phyloP scores from a whole-genome alignment of 441 rosid genomes.

The Capsella rubella region DNA sequence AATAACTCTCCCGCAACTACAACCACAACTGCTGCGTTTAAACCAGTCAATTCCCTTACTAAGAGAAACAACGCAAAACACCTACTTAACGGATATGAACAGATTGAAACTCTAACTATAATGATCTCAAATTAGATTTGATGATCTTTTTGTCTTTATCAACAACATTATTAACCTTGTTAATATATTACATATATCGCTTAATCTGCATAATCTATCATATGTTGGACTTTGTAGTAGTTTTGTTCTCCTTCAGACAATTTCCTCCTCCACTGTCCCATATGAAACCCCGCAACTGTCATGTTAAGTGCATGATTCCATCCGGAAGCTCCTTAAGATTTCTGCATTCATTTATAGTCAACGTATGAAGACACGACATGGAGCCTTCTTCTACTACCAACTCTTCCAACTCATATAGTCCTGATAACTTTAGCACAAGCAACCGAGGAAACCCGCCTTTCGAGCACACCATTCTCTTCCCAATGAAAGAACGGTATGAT shows the following conservation, averaged over 20 bases:
- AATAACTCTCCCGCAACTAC: too few relatives aligned
- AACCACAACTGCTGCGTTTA: too few relatives aligned
- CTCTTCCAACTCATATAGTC: slow-evolving; percentile 7
- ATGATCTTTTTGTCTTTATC: too few relatives aligned
- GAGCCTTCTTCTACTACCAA: slow-evolving; percentile 14
- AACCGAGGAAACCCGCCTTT: slow-evolving; percentile 8
- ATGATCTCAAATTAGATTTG: too few relatives aligned
- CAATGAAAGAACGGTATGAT: slow-evolving; percentile 11
- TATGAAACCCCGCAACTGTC: neutral
- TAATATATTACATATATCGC: too few relatives aligned
- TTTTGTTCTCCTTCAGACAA: neutral
- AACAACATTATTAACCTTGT: too few relatives aligned
- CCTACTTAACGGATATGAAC: too few relatives aligned
- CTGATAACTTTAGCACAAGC: neutral
- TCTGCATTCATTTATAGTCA: slow-evolving; percentile 3
- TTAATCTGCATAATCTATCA: neutral
- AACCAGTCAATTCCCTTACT: too few relatives aligned
- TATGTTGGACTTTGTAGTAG: neutral
- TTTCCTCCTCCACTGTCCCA: neutral
- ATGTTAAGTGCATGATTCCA: neutral
- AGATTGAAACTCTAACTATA: too few relatives aligned
- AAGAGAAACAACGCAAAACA: too few relatives aligned
- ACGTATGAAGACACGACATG: neutral
- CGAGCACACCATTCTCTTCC: slow-evolving; percentile 1
- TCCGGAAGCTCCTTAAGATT: neutral